These are phyloP conservation scores for Sporisorium exsertum DNA, from an alignment of 1,284 basidiomycete species.

Conservation along the genomic window DNA sequence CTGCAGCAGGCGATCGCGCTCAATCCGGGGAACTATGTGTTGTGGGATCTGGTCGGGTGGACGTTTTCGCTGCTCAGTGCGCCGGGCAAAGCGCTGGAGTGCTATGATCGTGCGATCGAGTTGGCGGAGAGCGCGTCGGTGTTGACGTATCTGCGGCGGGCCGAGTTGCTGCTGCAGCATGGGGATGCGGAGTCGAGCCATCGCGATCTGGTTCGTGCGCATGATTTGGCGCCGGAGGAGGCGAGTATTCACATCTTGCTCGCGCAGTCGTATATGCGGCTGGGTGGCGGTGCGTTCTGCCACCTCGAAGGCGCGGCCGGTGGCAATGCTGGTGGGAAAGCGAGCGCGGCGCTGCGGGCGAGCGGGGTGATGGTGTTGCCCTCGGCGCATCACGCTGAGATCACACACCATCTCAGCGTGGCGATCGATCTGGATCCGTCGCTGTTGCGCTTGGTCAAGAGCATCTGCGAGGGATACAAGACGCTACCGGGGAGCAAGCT, in stretches of 20 bases:
- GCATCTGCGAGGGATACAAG: constrained; percentile 54
- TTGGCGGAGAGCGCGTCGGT: constrained; percentile 24
- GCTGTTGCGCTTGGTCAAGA: constrained; percentile 45
- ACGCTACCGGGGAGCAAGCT: constrained; percentile 34
- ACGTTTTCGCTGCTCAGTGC: constrained; percentile 42
- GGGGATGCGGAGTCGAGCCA: constrained; percentile 50
- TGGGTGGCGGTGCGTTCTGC: constrained; percentile 62
- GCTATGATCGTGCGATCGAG: constrained; percentile 41
- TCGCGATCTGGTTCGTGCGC: constrained; percentile 55
- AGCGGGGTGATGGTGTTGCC: constrained; percentile 35
- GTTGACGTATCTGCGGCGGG: constrained; percentile 42
- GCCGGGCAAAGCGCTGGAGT: constrained; percentile 34
- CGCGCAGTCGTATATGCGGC: constrained; percentile 66
- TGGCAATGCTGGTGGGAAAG: not conserved
- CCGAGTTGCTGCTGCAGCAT: constrained; percentile 35
- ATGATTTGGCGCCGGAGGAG: constrained; percentile 61
- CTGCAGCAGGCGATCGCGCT: constrained; percentile 57
- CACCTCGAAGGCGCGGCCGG: constrained; percentile 27
- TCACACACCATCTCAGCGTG: constrained; percentile 58
- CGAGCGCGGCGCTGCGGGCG: constrained; percentile 6
- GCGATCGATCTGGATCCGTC: constrained; percentile 61
- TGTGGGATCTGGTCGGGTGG: constrained; percentile 65
- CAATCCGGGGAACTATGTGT: constrained; percentile 57
- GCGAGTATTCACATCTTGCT: constrained; percentile 64
- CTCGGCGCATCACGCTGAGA: constrained; percentile 46